These are phyloP conservation scores for Solanum tarapatanum DNA, from an alignment of 257 asterid genomes.

Conservation along the genomic window DNA sequence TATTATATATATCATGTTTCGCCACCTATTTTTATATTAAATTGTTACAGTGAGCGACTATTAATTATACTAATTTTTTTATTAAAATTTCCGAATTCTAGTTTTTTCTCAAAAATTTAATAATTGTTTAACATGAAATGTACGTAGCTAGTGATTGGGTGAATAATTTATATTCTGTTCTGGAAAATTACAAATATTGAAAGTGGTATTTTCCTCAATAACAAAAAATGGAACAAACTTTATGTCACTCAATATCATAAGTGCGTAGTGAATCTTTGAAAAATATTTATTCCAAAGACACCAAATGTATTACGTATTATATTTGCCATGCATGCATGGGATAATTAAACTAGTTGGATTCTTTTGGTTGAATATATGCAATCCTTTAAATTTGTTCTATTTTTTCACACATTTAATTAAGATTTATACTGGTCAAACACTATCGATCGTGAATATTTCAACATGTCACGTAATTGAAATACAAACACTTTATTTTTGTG, in stretches of 20 bases:
- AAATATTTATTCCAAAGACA: neutral
- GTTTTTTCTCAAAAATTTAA: neutral
- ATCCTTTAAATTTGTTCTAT: neutral
- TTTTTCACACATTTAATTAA: neutral
- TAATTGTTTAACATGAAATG: neutral
- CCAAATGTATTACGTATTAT: neutral
- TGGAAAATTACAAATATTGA: neutral
- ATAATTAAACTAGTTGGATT: neutral
- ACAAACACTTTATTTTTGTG: neutral
- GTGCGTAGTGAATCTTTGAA: neutral
- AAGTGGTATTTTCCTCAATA: neutral
- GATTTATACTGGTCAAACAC: neutral
- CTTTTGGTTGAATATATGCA: neutral
- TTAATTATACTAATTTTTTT: neutral
- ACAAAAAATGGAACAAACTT: neutral
- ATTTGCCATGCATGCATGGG: neutral
- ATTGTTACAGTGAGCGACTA: neutral
- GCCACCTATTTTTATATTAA: neutral
- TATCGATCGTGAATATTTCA: neutral
- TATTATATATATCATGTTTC: neutral
- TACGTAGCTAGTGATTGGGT: neutral
- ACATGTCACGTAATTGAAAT: neutral
- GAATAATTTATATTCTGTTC: neutral
- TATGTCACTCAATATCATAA: neutral
- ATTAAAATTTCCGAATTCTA: neutral